Evolutionary conservation across 305 asterid species (phyloP).

Genomic region (Fraxinus latifolia): DNA sequence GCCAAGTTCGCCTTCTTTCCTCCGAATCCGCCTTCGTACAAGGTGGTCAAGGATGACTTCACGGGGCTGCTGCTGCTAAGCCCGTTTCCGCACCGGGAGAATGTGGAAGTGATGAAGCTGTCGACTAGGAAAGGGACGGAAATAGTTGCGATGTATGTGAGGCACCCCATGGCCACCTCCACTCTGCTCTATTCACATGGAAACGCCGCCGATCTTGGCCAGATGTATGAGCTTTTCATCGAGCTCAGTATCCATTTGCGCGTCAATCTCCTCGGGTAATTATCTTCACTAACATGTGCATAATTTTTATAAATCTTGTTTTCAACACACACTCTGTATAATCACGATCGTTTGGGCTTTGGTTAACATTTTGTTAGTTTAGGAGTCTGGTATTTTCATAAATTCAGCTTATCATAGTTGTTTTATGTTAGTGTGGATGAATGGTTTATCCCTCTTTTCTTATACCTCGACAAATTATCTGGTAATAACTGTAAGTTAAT

Average conservation of each 20-base stretch:
- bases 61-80: constrained; percentile 70
- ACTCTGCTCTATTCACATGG: constrained; percentile 89
- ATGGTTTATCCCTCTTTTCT: not conserved
- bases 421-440: not conserved
- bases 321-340: not conserved
- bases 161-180: constrained; percentile 84
- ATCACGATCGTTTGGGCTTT: not conserved
- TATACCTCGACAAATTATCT: not conserved
- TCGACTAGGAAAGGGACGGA: constrained; percentile 79
- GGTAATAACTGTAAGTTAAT: not conserved
- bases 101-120: constrained; percentile 76
- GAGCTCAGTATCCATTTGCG: constrained; percentile 87
- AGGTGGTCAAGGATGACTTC: constrained; percentile 64
- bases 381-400: not conserved
- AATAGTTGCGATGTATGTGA: constrained; percentile 76
- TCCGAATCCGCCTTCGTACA: constrained; percentile 92
- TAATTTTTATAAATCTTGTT: not conserved
- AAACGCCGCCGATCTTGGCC: constrained; percentile 95
- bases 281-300: not conserved
- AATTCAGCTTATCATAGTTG: not conserved
- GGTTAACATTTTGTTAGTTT: not conserved
- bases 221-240: constrained; percentile 89
- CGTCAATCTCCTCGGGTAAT: constrained; percentile 86
- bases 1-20: constrained; percentile 95
- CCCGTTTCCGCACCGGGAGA: constrained; percentile 88